Percentiles rank a stretch among this genome's conserved stretches.
Conservation (phyloP, 192 early-diverging fungal genomes). For the Chytriomyces hyalinus region DNA sequence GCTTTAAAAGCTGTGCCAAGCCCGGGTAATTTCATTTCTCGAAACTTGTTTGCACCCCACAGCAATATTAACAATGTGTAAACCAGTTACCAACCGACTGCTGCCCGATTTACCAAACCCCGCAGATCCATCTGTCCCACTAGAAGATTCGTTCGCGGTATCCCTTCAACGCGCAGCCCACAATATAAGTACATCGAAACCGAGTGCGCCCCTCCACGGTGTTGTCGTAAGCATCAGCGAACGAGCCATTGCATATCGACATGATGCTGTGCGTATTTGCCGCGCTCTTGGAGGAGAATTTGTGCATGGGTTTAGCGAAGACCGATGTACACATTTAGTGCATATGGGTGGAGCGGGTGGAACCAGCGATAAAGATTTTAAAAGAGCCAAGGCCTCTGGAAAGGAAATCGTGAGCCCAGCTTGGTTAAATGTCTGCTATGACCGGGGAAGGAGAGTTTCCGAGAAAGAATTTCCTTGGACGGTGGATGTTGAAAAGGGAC, state of each 20-base stretch:
- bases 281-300: slow-evolving; percentile 41
- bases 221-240: slow-evolving; percentile 40
- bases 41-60: no score
- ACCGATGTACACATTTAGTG: slow-evolving; percentile 53
- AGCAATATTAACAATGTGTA: no score
- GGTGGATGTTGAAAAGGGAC: slow-evolving; percentile 40
- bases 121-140: no score
- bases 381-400: slow-evolving; percentile 30
- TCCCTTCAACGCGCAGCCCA: no score
- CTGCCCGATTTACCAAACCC: no score
- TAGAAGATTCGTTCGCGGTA: no score
- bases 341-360: slow-evolving; percentile 30
- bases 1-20: slow-evolving; percentile 6
- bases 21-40: neutral
- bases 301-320: slow-evolving; percentile 29
- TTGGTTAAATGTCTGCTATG: slow-evolving; percentile 46
- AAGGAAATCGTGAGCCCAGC: slow-evolving; percentile 46
- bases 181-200: neutral
- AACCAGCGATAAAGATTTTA: slow-evolving; percentile 40
- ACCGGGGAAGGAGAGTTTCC: slow-evolving; percentile 35
- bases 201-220: slow-evolving; percentile 18
- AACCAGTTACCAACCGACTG: no score
- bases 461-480: slow-evolving; percentile 55
- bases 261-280: slow-evolving; percentile 33
- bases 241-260: slow-evolving; percentile 18